Percentiles rank a stretch among this genome's conserved stretches.
Conservation (phyloP, 2,329 filamentous ascomycete species). For the Colletotrichum melonis region DNA sequence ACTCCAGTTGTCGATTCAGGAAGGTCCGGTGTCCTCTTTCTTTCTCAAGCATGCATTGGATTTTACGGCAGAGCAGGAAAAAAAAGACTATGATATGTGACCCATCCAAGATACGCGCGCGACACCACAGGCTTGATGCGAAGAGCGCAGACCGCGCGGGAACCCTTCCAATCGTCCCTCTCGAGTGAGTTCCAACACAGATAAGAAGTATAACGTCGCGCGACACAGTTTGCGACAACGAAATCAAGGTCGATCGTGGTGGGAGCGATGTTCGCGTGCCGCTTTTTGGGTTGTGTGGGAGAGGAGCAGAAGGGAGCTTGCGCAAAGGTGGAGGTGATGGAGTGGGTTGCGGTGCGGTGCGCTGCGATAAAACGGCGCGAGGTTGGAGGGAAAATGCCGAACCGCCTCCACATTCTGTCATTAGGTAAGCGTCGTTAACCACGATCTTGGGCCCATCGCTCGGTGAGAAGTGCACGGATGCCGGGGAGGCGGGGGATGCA, state of each 20-base stretch:
- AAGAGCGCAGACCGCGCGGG: constrained; percentile 16
- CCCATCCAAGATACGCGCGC: constrained; percentile 33
- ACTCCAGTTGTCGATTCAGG: constrained; percentile 18
- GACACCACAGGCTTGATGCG: constrained; percentile 15
- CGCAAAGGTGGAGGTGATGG: constrained; percentile 35
- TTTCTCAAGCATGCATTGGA: constrained; percentile 33
- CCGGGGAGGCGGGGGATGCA: neutral
- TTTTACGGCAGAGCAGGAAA: constrained; percentile 29
- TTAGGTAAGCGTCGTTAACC: constrained; percentile 29
- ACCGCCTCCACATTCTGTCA: constrained; percentile 13
- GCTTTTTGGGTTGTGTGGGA: constrained; percentile 26
- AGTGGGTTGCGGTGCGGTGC: constrained; percentile 27
- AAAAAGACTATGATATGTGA: constrained; percentile 35
- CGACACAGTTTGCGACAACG: constrained; percentile 15
- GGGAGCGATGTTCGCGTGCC: constrained; percentile 23
- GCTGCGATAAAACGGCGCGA: constrained; percentile 35
- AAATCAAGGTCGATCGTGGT: neutral
- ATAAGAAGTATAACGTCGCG: neutral
- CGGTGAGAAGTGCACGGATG: constrained; percentile 1
- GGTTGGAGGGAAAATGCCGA: constrained; percentile 36
- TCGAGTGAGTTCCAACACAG: neutral
- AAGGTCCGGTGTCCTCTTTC: constrained; percentile 13
- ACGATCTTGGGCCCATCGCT: constrained; percentile 13
- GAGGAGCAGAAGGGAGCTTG: constrained; percentile 28
- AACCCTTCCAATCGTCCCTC: constrained; percentile 21